A percentile compares a stretch with the other conserved stretches of the same genome.
These are phyloP conservation scores for Nitzschia inconspicua DNA, from an alignment of 108 stramenopile species.

Conservation along the genomic window DNA sequence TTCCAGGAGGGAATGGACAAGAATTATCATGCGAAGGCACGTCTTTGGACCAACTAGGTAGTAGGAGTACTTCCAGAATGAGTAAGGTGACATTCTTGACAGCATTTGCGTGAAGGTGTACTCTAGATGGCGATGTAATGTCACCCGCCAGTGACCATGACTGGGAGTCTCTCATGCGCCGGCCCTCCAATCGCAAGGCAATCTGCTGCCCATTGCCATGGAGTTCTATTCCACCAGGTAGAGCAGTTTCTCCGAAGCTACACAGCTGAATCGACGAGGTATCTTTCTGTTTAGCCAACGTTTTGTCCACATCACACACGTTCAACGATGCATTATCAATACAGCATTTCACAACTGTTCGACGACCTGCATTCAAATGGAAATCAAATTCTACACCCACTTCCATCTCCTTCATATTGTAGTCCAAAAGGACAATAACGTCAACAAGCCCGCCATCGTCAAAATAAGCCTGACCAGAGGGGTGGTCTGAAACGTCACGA, in stretches of 20 bases:
- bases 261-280: constrained; percentile 2
- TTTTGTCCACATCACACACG: constrained; percentile 23
- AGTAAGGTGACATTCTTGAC: constrained; percentile 31
- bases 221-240: constrained; percentile 16
- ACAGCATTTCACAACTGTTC: constrained; percentile 35
- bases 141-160: constrained; percentile 48
- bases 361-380: constrained; percentile 7
- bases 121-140: constrained; percentile 31
- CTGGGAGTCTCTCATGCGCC: constrained; percentile 7
- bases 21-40: not conserved
- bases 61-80: constrained; percentile 36
- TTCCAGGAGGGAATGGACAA: constrained; percentile 8
- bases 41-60: constrained; percentile 32
- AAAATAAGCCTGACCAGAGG: not conserved
- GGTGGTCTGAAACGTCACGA: constrained; percentile 3
- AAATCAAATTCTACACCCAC: constrained; percentile 36
- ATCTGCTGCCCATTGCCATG: constrained; percentile 17
- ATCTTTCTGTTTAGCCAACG: not conserved
- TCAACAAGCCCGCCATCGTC: not conserved
- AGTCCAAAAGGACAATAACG: constrained; percentile 17
- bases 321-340: constrained; percentile 15
- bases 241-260: constrained; percentile 18
- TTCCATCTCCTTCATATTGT: constrained; percentile 27
- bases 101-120: constrained; percentile 38
- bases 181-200: constrained; percentile 30